Conservation (phyloP, 2,329 filamentous ascomycete genomes). For the Fusarium kyushuense region DNA sequence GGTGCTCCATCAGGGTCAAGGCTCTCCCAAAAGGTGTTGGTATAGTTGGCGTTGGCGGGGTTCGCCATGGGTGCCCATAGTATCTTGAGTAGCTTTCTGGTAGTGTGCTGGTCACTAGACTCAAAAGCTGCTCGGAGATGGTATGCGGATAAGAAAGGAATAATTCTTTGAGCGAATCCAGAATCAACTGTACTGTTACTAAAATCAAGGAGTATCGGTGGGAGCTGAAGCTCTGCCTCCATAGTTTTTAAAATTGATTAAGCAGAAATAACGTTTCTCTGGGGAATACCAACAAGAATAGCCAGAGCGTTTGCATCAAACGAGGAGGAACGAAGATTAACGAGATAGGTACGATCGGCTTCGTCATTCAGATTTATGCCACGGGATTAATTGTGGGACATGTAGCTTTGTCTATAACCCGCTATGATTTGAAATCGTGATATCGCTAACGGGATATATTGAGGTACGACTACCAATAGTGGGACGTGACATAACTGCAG, state of each 20-base stretch:
- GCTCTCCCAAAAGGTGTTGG: conserved; percentile 16
- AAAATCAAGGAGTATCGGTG: not conserved
- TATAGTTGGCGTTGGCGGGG: not conserved
- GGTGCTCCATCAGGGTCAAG: not conserved
- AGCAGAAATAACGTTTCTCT: not conserved
- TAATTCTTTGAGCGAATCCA: conserved; percentile 18
- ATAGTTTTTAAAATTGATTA: not conserved
- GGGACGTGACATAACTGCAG: no score
- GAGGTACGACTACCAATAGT: rapidly evolving
- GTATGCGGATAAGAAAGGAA: conserved; percentile 2
- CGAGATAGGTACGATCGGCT: not conserved
- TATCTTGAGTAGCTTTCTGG: not conserved
- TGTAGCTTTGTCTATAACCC: not conserved
- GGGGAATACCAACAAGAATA: not conserved
- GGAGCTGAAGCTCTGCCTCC: not conserved
- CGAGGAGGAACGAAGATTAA: not conserved
- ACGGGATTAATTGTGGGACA: not conserved
- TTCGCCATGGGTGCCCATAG: not conserved
- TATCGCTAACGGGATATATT: not conserved
- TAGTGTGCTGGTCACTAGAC: rapidly evolving
- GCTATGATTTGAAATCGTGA: not conserved
- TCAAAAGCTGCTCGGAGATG: conserved; percentile 3
- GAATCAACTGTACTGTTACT: not conserved
- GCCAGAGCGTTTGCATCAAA: conserved; percentile 1
- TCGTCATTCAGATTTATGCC: not conserved